Percentiles rank a stretch among this genome's conserved stretches.
Conservation (phyloP, 345 rosid species). For the Mallotus nudiflorus region DNA sequence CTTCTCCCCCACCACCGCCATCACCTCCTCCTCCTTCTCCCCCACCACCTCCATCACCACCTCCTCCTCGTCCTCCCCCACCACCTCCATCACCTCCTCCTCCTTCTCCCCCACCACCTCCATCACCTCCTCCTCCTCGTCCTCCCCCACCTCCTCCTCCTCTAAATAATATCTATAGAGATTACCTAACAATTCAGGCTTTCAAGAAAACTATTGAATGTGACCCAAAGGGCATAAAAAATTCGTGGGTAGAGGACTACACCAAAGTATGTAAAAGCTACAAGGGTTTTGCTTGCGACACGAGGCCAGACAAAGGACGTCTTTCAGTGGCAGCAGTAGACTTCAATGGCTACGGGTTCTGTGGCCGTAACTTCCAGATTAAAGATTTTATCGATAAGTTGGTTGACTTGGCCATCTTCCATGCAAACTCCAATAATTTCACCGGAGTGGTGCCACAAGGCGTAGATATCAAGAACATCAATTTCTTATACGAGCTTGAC, state of each 20-base stretch:
- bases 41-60: too few species aligned
- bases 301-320: neutral
- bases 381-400: constrained; percentile 23
- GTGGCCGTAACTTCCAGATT: constrained; percentile 23
- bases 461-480: constrained; percentile 1
- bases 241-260: neutral
- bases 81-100: too few species aligned
- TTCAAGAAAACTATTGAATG: constrained; percentile 34
- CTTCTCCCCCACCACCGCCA: too few species aligned
- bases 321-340: constrained; percentile 40
- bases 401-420: constrained; percentile 50
- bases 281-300: neutral
- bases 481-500: constrained; percentile 52
- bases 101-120: too few species aligned
- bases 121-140: too few species aligned
- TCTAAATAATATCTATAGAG: neutral
- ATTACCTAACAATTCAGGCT: constrained; percentile 19
- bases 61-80: too few species aligned
- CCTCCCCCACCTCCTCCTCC: too few species aligned
- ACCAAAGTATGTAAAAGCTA: neutral
- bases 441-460: constrained; percentile 16
- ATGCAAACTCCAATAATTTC: constrained; percentile 51
- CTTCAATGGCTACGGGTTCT: too few species aligned
- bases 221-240: constrained; percentile 29
- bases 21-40: too few species aligned